Conservation (phyloP, 2,329 filamentous ascomycete genomes). For the Dryadomyces quercus-mongolicae region DNA sequence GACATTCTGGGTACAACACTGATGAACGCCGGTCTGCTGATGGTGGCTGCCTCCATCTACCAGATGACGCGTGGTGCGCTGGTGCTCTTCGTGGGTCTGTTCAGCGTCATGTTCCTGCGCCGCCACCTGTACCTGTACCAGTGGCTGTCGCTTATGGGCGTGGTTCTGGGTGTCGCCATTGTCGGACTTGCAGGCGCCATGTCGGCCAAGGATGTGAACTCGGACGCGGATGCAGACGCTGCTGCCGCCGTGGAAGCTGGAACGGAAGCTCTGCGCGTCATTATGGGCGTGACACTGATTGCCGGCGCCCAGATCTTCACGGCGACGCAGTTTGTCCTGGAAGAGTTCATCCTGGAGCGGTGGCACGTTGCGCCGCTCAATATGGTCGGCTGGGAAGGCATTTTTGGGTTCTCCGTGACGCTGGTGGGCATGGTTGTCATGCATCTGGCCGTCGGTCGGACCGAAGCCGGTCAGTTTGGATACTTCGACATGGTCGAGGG, state of each 20-base stretch:
- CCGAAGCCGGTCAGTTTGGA: slow-evolving; percentile 60
- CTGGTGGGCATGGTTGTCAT: slow-evolving; percentile 66
- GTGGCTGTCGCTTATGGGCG: slow-evolving; percentile 78
- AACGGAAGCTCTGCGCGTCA: slow-evolving; percentile 46
- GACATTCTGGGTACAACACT: slow-evolving; percentile 92
- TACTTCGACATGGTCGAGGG: slow-evolving; percentile 88
- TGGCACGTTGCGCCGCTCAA: slow-evolving; percentile 63
- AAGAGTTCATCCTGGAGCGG: slow-evolving; percentile 76
- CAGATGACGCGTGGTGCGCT: slow-evolving; percentile 96
- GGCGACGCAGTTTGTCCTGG: slow-evolving; percentile 87
- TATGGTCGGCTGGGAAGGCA: slow-evolving; percentile 91
- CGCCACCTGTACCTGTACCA: slow-evolving; percentile 76
- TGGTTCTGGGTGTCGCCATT: slow-evolving; percentile 76
- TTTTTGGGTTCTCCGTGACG: slow-evolving; percentile 81
- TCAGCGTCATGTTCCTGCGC: slow-evolving; percentile 83
- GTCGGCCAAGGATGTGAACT: slow-evolving; percentile 44
- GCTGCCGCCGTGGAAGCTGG: slow-evolving; percentile 22
- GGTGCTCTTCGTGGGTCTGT: slow-evolving; percentile 89
- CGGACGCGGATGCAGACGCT: slow-evolving; percentile 20
- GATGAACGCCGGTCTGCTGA: slow-evolving; percentile 91
- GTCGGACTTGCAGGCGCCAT: slow-evolving; percentile 85
- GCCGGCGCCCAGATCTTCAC: slow-evolving; percentile 94
- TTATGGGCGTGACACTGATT: slow-evolving; percentile 81
- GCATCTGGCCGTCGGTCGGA: slow-evolving; percentile 65
- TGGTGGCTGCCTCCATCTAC: slow-evolving; percentile 92